Evolutionary conservation across 192 early-diverging fungal species (phyloP), one percentile per base, ranked within the genome.

Genomic region (Geosiphon pyriformis): DNA sequence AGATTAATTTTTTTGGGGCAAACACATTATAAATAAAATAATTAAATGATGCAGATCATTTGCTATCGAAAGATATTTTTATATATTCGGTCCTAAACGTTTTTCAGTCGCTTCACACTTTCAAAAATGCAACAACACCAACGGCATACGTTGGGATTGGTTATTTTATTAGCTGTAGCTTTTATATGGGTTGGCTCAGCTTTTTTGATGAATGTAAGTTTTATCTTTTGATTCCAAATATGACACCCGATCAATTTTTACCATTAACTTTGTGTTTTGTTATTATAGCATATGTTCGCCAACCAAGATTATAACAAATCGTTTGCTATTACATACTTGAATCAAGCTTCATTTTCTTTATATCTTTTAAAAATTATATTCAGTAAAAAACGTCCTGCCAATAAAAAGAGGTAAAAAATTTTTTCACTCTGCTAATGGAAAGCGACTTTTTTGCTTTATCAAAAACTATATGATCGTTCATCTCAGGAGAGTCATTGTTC

Each of bases 101-200:
- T n/a, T n/a, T n/a, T n/a, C n/a, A n/a, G n/a, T n/a, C n/a, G n/a
- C n/a, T n/a, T n/a, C n/a, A n/a, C n/a, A n/a, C n/a, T n/a, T n/a
- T n/a, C n/a, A n/a, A n/a, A n/a, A n/a, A n/a, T n/a, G n/a, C 1
- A 18, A 59, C 17, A 12, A 18, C 25, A 34, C 17, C 52, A 57
- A 10, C 83, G 89, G 15, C 85, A 82, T 26, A 70, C 79, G n/a
- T 42, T 80, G 27, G 90, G 90, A 7, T 74, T 90, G n/a, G 15
- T 83, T 1, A 73, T 83, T 30, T 73, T 92, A 22, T 72, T 90
- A 12, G 70, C 77, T 54, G 89, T 92, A 8, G 90, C 91, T 49
- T 67, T 87, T 56, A 90, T 92, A 52, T 92, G 90, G 90, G 87
- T 90, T 2, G 78, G 80, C 0, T 88, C 86, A 46, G 89, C 88